Base-by-base conservation (phyloP, 2,329 filamentous ascomycete species). In the Fusarium circinatum region DNA sequence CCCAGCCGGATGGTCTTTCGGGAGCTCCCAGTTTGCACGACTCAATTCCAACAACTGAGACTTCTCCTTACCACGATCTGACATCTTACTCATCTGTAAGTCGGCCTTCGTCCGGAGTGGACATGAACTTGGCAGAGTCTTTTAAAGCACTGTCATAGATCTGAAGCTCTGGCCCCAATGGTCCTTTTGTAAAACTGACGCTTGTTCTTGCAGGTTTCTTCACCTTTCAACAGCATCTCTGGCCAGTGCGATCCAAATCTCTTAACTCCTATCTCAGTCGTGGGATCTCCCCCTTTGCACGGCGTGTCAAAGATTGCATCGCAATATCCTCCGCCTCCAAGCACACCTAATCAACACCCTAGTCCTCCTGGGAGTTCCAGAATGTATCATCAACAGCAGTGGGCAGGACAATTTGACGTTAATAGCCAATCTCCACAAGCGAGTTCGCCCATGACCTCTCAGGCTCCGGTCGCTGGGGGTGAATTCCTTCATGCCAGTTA, bases 211-310 rank as follows among this genome's bases (percentile, higher is more conserved):
- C 62, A 78, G 76, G 76, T 78, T 42, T 70, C 73, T 44, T 67
- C 74, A 13, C 74, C 82, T n/a, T 83, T 82, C 74, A 77, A 66
- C 68, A 75, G 55, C 38, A 58, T 81, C 76, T 70, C 79, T 74
- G 60, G 78, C 77, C 76, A 81, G 70, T 84, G 82, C 79, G 86
- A 87, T 71, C 78, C 83, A 42, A 82, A 81, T 49, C 80, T 89
- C 62, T 79, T 87, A 55, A 88, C 87, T n/a, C 87, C 88, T 32
- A 84, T 85, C n/a, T 88, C 87, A 52, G 82, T 82, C 54, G 81
- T 83, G 62, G 84, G 81, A 34, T 89, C 87, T 38, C 87, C 87
- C 60, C 84, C 85, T 55, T 74, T 87, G 48, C 82, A 84, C 60
- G 85, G 87, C 62, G 82, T 81, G 58, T 79, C 79, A 61, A 86